Percentiles rank a stretch among this genome's conserved stretches.
Conservation (phyloP, 371 early-diverging fungal species). For the Dinochytrium kinnereticum region DNA sequence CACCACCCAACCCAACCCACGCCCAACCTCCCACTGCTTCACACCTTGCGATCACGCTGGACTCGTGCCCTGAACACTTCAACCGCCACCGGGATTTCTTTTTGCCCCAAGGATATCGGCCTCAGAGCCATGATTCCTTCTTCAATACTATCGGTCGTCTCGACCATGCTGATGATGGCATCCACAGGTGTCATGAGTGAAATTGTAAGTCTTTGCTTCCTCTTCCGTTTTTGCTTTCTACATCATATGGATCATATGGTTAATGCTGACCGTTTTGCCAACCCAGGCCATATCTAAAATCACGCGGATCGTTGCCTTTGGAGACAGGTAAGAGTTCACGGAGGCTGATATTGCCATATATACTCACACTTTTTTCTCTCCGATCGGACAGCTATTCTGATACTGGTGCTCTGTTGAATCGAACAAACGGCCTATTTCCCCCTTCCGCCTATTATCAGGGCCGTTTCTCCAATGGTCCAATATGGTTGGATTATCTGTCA, state of each 20-base stretch:
- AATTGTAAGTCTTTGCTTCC: too few relatives aligned
- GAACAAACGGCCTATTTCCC: not conserved
- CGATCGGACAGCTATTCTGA: not conserved
- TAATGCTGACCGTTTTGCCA: not conserved
- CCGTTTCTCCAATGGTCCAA: conserved; percentile 52
- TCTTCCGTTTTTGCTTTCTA: too few relatives aligned
- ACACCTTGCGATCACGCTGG: too few relatives aligned
- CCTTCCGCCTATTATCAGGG: conserved; percentile 50
- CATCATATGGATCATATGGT: not conserved
- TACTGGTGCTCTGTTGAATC: not conserved
- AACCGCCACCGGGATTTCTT: too few relatives aligned
- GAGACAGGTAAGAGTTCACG: not conserved
- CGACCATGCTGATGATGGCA: too few relatives aligned
- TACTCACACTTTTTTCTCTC: not conserved
- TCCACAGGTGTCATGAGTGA: too few relatives aligned
- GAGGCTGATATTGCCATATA: not conserved
- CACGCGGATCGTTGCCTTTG: not conserved
- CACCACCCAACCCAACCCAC: too few relatives aligned
- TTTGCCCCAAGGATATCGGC: too few relatives aligned
- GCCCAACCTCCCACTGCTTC: too few relatives aligned
- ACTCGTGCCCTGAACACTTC: too few relatives aligned
- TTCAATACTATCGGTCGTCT: too few relatives aligned
- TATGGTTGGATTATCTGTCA: conserved; percentile 55
- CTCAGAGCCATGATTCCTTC: too few relatives aligned
- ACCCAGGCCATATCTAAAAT: not conserved